Conservation (phyloP, 805 yeast genomes). For the Candida taoyuanica region DNA sequence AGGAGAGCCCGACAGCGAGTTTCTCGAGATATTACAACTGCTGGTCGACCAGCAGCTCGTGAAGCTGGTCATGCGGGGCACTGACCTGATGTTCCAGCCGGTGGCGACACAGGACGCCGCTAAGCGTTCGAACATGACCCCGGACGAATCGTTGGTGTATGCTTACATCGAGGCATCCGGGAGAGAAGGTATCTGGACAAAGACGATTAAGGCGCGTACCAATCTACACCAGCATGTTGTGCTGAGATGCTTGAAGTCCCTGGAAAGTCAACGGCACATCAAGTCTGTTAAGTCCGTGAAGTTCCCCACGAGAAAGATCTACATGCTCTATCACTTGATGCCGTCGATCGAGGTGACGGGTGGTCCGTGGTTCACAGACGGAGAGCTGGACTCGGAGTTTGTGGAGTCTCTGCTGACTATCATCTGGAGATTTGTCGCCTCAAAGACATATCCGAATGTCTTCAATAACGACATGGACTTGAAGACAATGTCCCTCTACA, state of each 20-base stretch:
- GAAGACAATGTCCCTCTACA: slow-evolving; percentile 36
- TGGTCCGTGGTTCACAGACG: slow-evolving; percentile 98
- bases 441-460: slow-evolving; percentile 70
- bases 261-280: slow-evolving; percentile 78
- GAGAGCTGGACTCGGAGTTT: slow-evolving; percentile 90
- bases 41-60: slow-evolving; percentile 55
- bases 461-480: slow-evolving; percentile 35
- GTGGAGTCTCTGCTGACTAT: slow-evolving; percentile 79
- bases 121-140: slow-evolving; percentile 69
- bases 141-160: slow-evolving; percentile 88
- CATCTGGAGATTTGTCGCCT: slow-evolving; percentile 82
- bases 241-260: slow-evolving; percentile 68
- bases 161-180: slow-evolving; percentile 89
- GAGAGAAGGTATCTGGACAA: slow-evolving; percentile 95
- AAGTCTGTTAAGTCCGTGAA: slow-evolving; percentile 89
- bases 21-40: slow-evolving; percentile 47
- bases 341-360: slow-evolving; percentile 97
- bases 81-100: slow-evolving; percentile 69
- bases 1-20: slow-evolving; percentile 38
- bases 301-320: slow-evolving; percentile 90
- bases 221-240: slow-evolving; percentile 92
- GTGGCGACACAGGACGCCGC: slow-evolving; percentile 69
- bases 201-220: slow-evolving; percentile 81
- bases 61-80: slow-evolving; percentile 64
- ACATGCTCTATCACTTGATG: slow-evolving; percentile 89